Conservation (phyloP, 768 basidiomycete genomes). For the Podaxis pistillaris region DNA sequence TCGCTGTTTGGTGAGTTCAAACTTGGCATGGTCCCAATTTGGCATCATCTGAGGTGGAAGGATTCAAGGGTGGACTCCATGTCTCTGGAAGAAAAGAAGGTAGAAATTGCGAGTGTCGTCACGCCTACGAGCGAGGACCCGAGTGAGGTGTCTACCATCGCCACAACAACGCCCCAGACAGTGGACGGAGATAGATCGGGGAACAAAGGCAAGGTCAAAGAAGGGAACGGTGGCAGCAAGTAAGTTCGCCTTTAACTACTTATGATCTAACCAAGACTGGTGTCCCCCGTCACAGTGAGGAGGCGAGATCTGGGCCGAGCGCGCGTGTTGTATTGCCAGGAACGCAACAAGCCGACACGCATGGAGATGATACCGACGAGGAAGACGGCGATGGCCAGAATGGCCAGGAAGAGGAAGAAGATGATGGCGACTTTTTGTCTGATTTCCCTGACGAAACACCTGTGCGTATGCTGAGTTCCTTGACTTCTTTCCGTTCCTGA, state of each 20-base stretch:
- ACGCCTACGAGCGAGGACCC: background rate
- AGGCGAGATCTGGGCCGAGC: slow-evolving; percentile 13
- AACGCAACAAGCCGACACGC: slow-evolving; percentile 26
- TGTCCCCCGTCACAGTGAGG: background rate
- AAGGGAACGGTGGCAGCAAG: background rate
- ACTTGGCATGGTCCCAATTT: background rate
- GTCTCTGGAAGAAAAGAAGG: slow-evolving; percentile 1
- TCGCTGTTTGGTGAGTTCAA: background rate
- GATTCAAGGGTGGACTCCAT: background rate
- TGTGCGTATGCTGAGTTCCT: slow-evolving; percentile 39
- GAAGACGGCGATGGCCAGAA: slow-evolving; percentile 45
- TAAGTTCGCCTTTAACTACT: background rate
- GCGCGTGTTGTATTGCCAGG: slow-evolving; percentile 52
- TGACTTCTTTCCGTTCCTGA: slow-evolving; percentile 12
- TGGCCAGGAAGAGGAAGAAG: slow-evolving; percentile 36
- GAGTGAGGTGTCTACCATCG: background rate
- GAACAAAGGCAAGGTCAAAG: background rate
- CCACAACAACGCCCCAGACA: background rate
- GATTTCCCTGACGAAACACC: slow-evolving; percentile 85
- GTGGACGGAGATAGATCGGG: background rate
- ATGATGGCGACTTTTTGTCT: slow-evolving; percentile 68
- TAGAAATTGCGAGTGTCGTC: background rate
- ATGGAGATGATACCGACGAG: slow-evolving; percentile 43
- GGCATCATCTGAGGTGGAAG: background rate
- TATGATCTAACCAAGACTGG: background rate